Percentiles rank a stretch among this genome's conserved stretches.
phyloP scores from a whole-genome alignment of 495 filamentous ascomycete species.

The Trichoderma reesei region DNA sequence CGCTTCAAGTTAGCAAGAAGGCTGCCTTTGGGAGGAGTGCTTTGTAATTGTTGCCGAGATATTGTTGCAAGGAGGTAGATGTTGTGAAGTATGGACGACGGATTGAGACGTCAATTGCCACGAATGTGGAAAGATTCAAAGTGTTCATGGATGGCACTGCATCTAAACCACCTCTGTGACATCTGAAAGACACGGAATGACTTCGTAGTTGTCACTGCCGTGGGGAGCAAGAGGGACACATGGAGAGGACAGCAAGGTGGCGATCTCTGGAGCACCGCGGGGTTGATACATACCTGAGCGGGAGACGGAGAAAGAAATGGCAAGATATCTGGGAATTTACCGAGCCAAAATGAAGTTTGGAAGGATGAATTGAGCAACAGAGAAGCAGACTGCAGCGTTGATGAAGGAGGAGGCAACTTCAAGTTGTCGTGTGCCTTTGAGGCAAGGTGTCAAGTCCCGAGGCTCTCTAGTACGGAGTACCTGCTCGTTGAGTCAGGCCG shows the following conservation, averaged over 20 bases:
- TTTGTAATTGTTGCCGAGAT: not conserved
- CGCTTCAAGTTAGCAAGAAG: not conserved
- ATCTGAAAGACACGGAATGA: not conserved
- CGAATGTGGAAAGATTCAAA: not conserved
- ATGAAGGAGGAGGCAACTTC: not conserved
- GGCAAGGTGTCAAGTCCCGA: constrained; percentile 3
- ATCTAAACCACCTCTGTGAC: not conserved
- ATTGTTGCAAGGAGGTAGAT: not conserved
- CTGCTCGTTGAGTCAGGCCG: not conserved
- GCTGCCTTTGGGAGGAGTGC: not conserved
- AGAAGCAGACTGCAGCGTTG: not conserved
- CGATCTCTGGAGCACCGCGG: not conserved
- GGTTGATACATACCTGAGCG: not conserved
- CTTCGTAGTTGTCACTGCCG: not conserved
- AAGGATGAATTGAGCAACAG: constrained; percentile 5
- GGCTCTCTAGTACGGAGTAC: constrained; percentile 1
- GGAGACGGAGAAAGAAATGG: not conserved
- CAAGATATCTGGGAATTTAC: not conserved
- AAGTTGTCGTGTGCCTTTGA: not conserved
- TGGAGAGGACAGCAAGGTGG: not conserved
- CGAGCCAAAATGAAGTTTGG: not conserved
- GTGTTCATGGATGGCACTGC: not conserved
- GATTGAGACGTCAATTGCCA: not conserved
- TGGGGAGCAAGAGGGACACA: not conserved
- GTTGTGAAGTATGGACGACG: not conserved